These are phyloP conservation scores for Raphanus hybrid DNA, from an alignment of 441 rosid species.

Conservation along the genomic window DNA sequence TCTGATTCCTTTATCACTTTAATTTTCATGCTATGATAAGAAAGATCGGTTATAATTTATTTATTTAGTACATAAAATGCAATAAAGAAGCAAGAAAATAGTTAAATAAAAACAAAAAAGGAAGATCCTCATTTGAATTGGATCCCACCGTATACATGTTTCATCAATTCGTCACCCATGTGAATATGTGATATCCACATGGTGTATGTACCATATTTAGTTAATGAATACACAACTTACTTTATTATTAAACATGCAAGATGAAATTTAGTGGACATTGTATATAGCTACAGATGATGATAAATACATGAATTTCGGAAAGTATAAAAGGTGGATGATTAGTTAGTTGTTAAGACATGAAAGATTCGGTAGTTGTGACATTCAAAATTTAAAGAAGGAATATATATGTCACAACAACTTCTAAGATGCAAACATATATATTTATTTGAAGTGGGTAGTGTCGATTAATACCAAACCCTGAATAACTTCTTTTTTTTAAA, in stretches of 20 bases:
- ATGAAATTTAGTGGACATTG: not conserved
- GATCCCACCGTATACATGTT: slow-evolving; percentile 30
- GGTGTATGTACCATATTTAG: not conserved
- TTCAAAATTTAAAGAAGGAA: not conserved
- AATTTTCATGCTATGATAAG: slow-evolving; percentile 29
- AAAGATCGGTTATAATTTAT: slow-evolving; percentile 28
- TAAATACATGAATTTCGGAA: slow-evolving; percentile 26
- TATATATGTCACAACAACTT: not conserved
- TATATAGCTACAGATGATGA: not conserved
- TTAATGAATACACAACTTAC: not conserved
- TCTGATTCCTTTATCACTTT: slow-evolving; percentile 38
- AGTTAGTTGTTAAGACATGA: slow-evolving; percentile 30
- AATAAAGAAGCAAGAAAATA: slow-evolving; percentile 6
- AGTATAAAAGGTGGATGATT: slow-evolving; percentile 14
- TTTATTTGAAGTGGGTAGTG: no score
- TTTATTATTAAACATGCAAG: not conserved
- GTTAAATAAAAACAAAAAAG: slow-evolving; percentile 22
- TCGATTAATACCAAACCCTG: no score
- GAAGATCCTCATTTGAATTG: slow-evolving; percentile 30
- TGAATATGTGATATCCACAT: slow-evolving; percentile 25
- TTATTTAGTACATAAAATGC: slow-evolving; percentile 2
- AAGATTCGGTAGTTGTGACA: slow-evolving; percentile 22
- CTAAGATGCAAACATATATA: not conserved
- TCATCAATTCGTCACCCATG: slow-evolving; percentile 45
- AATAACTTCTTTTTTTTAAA: no score